Evolutionary conservation across 371 early-diverging fungal genomes (phyloP), one percentile per base, ranked within the genome.

Genomic region (Dipsacomyces acuminosporus): DNA sequence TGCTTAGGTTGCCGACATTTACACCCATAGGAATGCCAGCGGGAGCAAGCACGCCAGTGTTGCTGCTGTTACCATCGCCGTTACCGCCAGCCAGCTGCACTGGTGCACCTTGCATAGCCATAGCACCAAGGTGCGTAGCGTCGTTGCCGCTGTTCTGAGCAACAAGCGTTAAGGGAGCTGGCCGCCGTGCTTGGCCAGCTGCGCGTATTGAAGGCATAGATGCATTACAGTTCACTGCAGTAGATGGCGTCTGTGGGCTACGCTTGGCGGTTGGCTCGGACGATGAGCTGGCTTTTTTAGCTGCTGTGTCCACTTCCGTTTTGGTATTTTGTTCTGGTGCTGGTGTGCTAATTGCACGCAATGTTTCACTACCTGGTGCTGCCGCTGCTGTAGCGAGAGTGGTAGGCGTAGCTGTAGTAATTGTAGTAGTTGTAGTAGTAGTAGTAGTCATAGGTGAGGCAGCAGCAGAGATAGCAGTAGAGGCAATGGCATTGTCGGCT

Each of bases 81-180:
- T 24, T 17, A 11, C 45, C 30, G 11, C 45, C 45, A 15, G 17
- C 18, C 38, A 21, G 19, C 11, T n/a, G 1, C 3, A 13, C 38
- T 14, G n/a, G 18, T 2, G 14, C 38, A 2, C 20, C 21, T 7
- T 35, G 48, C 48, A 48, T 48, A 5, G 30, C 30, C 7, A 30
- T 5, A 30, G 38, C 14, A 11, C 38, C 38, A 11, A 38, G 38
- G n/a, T 15, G 11, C 38, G 38, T 17, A n/a, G 4, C n/a, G 38
- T 8, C 14, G 38, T 13, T 38, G 38, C 8, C 38, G 38, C 38
- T 38, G 38, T 38, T 17, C n/a, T 17, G n/a, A 38, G 50, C 41
- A 1, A 36, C 40, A 15, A 66, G 62, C 43, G 62, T 33, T 17
- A 66, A 43, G 1, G 67, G 67, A 20, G 67, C 67, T 14, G 67